Conservation (phyloP, 2,329 filamentous ascomycete species). For the Proliferodiscus dingleyae region DNA sequence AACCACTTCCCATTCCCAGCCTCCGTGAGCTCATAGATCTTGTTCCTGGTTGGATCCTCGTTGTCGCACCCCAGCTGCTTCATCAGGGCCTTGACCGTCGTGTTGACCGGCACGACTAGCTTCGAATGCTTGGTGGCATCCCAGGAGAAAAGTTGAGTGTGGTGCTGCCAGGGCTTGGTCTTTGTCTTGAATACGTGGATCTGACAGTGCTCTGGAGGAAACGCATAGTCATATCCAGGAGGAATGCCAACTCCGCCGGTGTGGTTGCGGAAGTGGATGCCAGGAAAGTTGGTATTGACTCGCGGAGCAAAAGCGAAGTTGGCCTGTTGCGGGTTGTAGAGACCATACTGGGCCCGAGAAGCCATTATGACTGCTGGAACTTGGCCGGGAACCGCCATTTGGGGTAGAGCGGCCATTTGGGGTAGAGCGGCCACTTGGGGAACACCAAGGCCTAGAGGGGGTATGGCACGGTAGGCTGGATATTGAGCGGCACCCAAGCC, state of each 20-base stretch:
- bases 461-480: neutral
- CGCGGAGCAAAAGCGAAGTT: constrained; percentile 5
- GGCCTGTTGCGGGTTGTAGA: neutral
- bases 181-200: constrained; percentile 51
- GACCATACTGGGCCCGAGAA: neutral
- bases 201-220: constrained; percentile 52
- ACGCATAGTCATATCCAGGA: constrained; percentile 60
- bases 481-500: neutral
- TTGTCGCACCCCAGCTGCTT: constrained; percentile 54
- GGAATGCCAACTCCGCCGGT: constrained; percentile 55
- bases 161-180: constrained; percentile 45
- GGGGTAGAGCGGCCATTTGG: neutral
- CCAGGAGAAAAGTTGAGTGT: constrained; percentile 35
- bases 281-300: constrained; percentile 37
- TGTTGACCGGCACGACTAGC: constrained; percentile 46
- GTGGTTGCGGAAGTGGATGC: constrained; percentile 51
- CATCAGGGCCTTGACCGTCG: constrained; percentile 52
- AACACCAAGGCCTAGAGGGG: neutral
- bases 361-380: no score
- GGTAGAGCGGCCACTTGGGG: neutral
- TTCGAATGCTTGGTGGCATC: constrained; percentile 43
- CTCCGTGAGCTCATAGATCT: constrained; percentile 50
- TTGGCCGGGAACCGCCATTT: no score
- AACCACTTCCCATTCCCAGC: constrained; percentile 56
- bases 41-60: constrained; percentile 46